Evolutionary conservation across 1,284 basidiomycete species (phyloP).

Genomic region (Irpex rosettiformis): DNA sequence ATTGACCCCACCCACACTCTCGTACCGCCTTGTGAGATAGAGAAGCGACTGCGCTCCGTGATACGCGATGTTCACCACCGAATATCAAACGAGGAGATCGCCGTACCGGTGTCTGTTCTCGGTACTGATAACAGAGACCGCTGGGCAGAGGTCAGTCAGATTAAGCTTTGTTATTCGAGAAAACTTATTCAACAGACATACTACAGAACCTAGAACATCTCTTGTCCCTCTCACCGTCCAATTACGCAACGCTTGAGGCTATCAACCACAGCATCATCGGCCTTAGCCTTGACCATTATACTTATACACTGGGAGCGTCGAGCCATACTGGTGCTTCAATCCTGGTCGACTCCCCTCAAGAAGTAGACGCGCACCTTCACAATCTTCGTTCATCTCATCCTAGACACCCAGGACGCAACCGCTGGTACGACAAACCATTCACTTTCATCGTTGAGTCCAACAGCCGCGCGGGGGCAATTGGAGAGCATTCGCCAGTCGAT

Average conservation of each 20-base stretch:
- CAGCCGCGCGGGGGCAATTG: conserved; percentile 82
- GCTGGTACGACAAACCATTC: conserved; percentile 93
- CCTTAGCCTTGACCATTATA: conserved; percentile 64
- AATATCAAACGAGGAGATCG: conserved; percentile 48
- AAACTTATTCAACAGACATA: background rate
- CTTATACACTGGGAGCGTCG: no score
- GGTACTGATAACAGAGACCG: conserved; percentile 80
- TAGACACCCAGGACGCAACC: conserved; percentile 57
- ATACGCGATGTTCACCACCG: conserved; percentile 67
- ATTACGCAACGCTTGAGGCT: conserved; percentile 54
- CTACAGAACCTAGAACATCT: conserved; percentile 71
- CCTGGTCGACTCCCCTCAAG: conserved; percentile 28
- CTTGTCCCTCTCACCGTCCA: conserved; percentile 62
- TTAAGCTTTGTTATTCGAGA: background rate
- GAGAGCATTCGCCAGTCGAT: conserved; percentile 93
- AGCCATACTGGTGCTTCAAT: no score
- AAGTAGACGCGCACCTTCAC: conserved; percentile 78
- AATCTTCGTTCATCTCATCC: conserved; percentile 71
- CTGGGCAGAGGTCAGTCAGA: conserved; percentile 71
- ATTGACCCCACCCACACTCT: conserved; percentile 39
- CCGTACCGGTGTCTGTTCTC: conserved; percentile 68
- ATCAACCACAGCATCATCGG: conserved; percentile 79
- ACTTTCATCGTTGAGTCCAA: conserved; percentile 85
- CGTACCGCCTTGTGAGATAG: conserved; percentile 52
- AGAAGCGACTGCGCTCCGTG: conserved; percentile 61